Percentiles rank a stretch among this genome's conserved stretches.
Conservation (phyloP, 148 eudicot genomes). For the Persicaria tinctoria region DNA sequence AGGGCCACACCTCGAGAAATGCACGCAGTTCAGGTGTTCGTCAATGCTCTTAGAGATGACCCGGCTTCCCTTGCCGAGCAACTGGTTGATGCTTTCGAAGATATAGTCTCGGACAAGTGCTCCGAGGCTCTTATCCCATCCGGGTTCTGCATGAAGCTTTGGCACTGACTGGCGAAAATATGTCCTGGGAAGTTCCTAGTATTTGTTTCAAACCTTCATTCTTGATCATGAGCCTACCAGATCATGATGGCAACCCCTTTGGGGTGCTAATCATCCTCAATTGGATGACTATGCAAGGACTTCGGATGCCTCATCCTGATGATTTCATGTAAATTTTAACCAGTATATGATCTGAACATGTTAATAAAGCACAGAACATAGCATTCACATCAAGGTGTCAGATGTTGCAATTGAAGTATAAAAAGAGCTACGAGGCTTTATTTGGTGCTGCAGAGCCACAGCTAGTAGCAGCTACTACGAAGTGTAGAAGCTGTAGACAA, state of each 20-base stretch:
- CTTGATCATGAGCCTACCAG: not conserved
- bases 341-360: not conserved
- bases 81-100: slow-evolving; percentile 63
- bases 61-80: slow-evolving; percentile 72
- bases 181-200: not conserved
- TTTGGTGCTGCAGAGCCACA: not conserved
- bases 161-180: slow-evolving; percentile 38
- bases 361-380: not conserved
- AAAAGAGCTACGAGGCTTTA: not conserved
- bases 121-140: slow-evolving; percentile 23
- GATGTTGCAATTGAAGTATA: not conserved
- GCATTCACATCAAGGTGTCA: not conserved
- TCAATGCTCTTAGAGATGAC: slow-evolving; percentile 59
- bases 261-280: not conserved
- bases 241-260: not conserved
- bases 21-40: slow-evolving; percentile 62
- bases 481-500: not conserved
- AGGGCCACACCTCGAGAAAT: slow-evolving; percentile 63
- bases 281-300: not conserved
- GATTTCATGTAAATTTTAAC: not conserved
- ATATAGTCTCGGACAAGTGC: slow-evolving; percentile 21
- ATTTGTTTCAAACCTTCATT: not conserved
- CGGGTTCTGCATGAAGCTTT: slow-evolving; percentile 75
- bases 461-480: not conserved
- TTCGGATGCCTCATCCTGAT: not conserved